Conservation (phyloP, 1,284 basidiomycete species). For the Chiua sp. region DNA sequence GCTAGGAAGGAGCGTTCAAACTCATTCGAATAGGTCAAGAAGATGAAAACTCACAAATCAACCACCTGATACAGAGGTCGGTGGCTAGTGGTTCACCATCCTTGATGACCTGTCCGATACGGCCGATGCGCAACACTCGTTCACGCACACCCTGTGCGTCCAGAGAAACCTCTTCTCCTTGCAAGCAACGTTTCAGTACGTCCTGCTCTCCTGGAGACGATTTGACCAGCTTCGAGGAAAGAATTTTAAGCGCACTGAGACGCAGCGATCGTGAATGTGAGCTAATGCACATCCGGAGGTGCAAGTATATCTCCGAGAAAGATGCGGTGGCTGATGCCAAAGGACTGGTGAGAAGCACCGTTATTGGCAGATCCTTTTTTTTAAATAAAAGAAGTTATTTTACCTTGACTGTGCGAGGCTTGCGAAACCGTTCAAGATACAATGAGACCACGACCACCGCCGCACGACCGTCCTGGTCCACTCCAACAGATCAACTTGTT, state of each 20-base stretch:
- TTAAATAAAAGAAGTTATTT: conserved; percentile 7
- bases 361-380: not conserved
- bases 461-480: conserved; percentile 54
- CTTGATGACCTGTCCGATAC: conserved; percentile 59
- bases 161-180: conserved; percentile 76
- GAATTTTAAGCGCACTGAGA: conserved; percentile 58
- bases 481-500: conserved; percentile 44
- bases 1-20: conserved; percentile 46
- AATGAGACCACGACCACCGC: conserved; percentile 65
- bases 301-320: conserved; percentile 53
- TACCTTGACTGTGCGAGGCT: conserved; percentile 57
- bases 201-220: conserved; percentile 53
- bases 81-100: conserved; percentile 58
- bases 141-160: conserved; percentile 84
- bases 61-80: conserved; percentile 65
- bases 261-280: conserved; percentile 66
- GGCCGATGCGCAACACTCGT: conserved; percentile 73
- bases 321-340: conserved; percentile 32
- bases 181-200: conserved; percentile 66
- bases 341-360: conserved; percentile 13
- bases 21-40: not conserved
- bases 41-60: conserved; percentile 53
- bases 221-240: conserved; percentile 51
- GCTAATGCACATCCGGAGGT: conserved; percentile 51
- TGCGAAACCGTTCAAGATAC: conserved; percentile 59